Percentiles rank a stretch among this genome's conserved stretches.
Conservation (phyloP, 2,329 filamentous ascomycete species). For the Monilinia polystroma region DNA sequence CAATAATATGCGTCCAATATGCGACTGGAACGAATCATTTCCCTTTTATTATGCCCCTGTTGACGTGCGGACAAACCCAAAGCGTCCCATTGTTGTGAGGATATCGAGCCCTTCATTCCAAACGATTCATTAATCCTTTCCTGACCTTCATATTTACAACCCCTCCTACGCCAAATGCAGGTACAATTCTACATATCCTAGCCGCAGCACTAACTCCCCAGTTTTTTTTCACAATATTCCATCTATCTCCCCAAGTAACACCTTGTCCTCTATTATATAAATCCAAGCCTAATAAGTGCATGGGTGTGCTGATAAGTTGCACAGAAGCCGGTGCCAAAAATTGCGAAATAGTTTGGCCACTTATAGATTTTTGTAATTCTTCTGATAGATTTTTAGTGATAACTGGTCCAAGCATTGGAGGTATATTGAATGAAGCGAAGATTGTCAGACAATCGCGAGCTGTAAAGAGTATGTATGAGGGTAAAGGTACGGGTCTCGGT, state of each 20-base stretch:
- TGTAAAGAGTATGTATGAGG: slow-evolving; percentile 77
- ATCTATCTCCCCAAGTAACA: slow-evolving; percentile 57
- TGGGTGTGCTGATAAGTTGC: slow-evolving; percentile 76
- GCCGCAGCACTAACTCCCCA: slow-evolving; percentile 74
- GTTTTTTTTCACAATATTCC: slow-evolving; percentile 65
- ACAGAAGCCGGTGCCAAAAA: slow-evolving; percentile 77
- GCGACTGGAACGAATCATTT: neutral
- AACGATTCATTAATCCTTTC: slow-evolving; percentile 54
- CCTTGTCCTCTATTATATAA: slow-evolving; percentile 69
- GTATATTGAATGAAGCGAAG: slow-evolving; percentile 89
- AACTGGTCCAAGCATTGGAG: slow-evolving; percentile 70
- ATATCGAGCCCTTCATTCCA: slow-evolving; percentile 25
- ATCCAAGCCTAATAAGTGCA: slow-evolving; percentile 83
- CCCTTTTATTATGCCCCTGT: neutral
- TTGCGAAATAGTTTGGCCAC: slow-evolving; percentile 67
- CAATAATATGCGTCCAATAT: slow-evolving; percentile 1
- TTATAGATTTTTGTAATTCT: slow-evolving; percentile 51
- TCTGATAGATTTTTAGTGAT: slow-evolving; percentile 57
- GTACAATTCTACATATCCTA: slow-evolving; percentile 79
- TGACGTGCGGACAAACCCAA: neutral
- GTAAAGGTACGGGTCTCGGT: slow-evolving; percentile 60
- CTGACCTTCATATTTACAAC: slow-evolving; percentile 79
- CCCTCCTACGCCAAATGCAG: slow-evolving; percentile 84
- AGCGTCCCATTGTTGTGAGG: neutral
- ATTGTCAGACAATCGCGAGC: slow-evolving; percentile 83